Percentiles rank a stretch among this genome's conserved stretches.
phyloP scores from a whole-genome alignment of 306 rosid genomes.

The Cicer bijugum region DNA sequence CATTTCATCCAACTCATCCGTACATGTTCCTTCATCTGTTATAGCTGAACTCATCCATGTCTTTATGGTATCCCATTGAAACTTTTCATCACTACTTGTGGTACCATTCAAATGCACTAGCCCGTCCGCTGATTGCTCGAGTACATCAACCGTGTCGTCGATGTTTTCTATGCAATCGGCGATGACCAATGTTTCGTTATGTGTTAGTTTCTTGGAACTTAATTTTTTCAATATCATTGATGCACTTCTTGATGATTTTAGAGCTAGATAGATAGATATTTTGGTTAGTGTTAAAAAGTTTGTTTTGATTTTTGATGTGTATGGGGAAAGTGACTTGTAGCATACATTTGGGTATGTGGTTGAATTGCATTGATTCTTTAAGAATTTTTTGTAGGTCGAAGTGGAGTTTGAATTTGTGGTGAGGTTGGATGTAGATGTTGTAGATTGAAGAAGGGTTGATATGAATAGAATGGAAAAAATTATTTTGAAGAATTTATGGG shows the following conservation, averaged over 20 bases:
- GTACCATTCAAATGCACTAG: slow-evolving; percentile 38
- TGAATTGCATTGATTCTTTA: slow-evolving; percentile 44
- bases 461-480: slow-evolving; percentile 37
- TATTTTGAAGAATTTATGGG: slow-evolving; percentile 22
- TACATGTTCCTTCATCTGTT: slow-evolving; percentile 51
- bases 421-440: slow-evolving; percentile 18
- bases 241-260: slow-evolving; percentile 30
- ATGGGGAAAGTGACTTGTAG: slow-evolving; percentile 51
- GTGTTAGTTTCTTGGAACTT: slow-evolving; percentile 35
- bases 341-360: slow-evolving; percentile 51
- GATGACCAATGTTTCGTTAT: slow-evolving; percentile 37
- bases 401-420: neutral
- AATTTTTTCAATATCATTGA: slow-evolving; percentile 11
- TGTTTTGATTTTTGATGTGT: slow-evolving; percentile 46
- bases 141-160: slow-evolving; percentile 30
- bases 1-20: slow-evolving; percentile 52
- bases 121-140: slow-evolving; percentile 36
- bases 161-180: slow-evolving; percentile 51
- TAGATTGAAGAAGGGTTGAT: slow-evolving; percentile 38
- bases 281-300: slow-evolving; percentile 44
- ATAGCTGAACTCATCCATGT: slow-evolving; percentile 65
- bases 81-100: neutral
- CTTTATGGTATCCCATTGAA: slow-evolving; percentile 47
- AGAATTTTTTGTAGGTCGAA: slow-evolving; percentile 41
- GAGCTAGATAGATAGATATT: slow-evolving; percentile 38